Evolutionary conservation across 805 yeast species (phyloP).

Genomic region (Metschnikowia noctiluminum): DNA sequence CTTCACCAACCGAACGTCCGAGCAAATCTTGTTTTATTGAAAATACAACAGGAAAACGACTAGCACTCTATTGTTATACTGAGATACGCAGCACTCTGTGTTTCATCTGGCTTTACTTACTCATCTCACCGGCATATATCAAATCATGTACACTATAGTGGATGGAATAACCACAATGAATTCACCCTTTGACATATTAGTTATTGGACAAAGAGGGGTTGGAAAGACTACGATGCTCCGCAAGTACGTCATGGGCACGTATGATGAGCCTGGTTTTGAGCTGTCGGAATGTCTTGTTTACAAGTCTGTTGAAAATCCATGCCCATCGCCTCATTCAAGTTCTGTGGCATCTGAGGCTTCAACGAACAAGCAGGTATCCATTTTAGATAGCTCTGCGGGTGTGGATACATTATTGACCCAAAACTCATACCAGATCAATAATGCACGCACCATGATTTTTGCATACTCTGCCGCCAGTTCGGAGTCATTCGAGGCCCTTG

Average conservation of each 20-base stretch:
- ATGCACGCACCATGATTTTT: conserved; percentile 29
- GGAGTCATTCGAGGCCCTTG: conserved; percentile 27
- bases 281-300: conserved; percentile 11
- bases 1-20: too few species aligned
- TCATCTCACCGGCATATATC: background rate
- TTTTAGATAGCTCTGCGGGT: conserved; percentile 29
- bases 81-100: too few species aligned
- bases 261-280: conserved; percentile 8
- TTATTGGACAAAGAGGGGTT: conserved; percentile 15
- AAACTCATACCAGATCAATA: conserved; percentile 26
- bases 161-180: conserved; percentile 15
- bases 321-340: background rate
- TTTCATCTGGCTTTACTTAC: background rate
- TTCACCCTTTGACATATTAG: conserved; percentile 15
- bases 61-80: too few species aligned
- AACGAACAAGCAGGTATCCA: conserved; percentile 24
- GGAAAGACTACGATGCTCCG: conserved; percentile 17
- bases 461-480: conserved; percentile 28
- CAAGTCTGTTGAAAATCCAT: conserved; percentile 6
- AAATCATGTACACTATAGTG: conserved; percentile 5
- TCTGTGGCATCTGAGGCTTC: background rate
- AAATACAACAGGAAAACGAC: too few species aligned
- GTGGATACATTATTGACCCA: conserved; percentile 27
- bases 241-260: conserved; percentile 12
- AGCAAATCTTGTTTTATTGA: too few species aligned